phyloP scores from a whole-genome alignment of 129 eudicot genomes.

The Flaveria bidentis region DNA sequence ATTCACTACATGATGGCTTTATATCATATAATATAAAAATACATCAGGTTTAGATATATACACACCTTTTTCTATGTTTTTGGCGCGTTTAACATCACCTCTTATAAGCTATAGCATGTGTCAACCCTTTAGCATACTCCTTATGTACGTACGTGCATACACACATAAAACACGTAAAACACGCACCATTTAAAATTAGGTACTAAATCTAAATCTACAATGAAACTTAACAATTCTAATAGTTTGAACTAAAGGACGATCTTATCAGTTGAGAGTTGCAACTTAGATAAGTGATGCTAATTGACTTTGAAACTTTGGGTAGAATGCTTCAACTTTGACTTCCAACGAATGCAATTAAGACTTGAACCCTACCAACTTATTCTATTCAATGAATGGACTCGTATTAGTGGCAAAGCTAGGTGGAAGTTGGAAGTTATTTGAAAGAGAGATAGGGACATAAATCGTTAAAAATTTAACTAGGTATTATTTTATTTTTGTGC shows the following conservation, averaged over 20 bases:
- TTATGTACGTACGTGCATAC: no score
- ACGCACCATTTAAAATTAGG: background rate
- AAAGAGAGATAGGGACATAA: background rate
- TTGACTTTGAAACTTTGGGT: background rate
- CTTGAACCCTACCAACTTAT: background rate
- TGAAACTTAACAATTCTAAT: no score
- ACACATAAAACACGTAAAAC: no score
- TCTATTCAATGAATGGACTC: background rate
- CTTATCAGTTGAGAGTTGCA: background rate
- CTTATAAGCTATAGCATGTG: no score
- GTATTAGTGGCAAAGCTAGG: background rate
- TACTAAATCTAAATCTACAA: background rate
- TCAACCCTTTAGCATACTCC: no score
- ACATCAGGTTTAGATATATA: no score
- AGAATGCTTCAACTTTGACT: conserved; percentile 1
- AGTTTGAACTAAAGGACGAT: background rate
- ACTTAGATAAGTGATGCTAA: background rate
- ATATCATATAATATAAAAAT: no score
- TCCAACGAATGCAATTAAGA: background rate
- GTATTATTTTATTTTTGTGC: no score
- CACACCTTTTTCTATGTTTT: no score
- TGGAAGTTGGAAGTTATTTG: background rate
- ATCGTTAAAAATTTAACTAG: no score
- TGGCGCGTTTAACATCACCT: no score
- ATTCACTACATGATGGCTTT: no score